Conservation (phyloP, 2,329 filamentous ascomycete genomes). For the Colletotrichum sidae region DNA sequence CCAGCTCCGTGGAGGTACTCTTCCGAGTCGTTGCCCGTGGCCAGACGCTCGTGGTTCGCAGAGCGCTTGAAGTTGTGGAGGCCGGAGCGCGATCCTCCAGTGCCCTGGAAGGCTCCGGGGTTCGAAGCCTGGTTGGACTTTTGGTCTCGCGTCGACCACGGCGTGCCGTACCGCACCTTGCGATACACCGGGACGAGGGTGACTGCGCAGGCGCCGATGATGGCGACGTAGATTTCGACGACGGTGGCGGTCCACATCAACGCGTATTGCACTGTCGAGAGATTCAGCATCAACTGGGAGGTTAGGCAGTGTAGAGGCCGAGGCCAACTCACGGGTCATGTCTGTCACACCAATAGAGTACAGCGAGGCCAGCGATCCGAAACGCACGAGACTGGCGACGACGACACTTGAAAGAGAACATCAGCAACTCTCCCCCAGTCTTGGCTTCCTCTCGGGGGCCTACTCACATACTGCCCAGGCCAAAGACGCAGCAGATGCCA, state of each 20-base stretch:
- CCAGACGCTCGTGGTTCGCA: conserved; percentile 16
- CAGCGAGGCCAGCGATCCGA: conserved; percentile 21
- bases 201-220: conserved; percentile 24
- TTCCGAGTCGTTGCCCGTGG: conserved; percentile 19
- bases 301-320: not conserved
- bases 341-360: conserved; percentile 19
- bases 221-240: conserved; percentile 24
- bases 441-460: not conserved
- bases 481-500: conserved; percentile 25
- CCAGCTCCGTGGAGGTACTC: conserved; percentile 15
- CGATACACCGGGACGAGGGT: conserved; percentile 23
- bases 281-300: not conserved
- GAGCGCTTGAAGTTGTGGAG: conserved; percentile 23
- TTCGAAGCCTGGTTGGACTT: conserved; percentile 22
- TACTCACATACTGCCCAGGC: conserved; percentile 20
- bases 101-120: not conserved
- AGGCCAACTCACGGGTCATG: conserved; percentile 7
- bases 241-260: conserved; percentile 28
- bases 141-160: conserved; percentile 18
- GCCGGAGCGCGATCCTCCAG: not conserved
- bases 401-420: conserved; percentile 7
- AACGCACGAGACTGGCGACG: conserved; percentile 20
- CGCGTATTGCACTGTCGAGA: conserved; percentile 15
- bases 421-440: not conserved
- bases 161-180: conserved; percentile 24